A percentile compares a stretch with the other conserved stretches of the same genome.
Evolutionary conservation across 176 grass and related monocot genomes (phyloP).

Genomic region (Triticum urartu): DNA sequence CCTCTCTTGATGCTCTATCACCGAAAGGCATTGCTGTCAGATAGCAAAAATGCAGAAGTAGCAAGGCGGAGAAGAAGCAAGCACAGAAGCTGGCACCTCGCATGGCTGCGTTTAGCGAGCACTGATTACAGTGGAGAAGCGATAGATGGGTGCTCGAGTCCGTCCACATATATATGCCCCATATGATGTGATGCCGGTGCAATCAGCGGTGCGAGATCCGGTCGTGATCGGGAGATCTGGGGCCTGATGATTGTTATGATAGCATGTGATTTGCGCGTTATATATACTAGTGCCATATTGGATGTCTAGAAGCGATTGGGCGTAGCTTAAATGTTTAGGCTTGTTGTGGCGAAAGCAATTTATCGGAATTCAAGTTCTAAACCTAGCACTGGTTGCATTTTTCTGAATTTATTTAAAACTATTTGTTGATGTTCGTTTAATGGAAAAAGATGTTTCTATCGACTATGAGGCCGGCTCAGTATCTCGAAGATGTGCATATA

Average conservation of each 20-base stretch:
- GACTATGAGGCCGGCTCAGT: too few relatives aligned
- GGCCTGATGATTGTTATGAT: neutral
- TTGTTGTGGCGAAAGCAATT: too few relatives aligned
- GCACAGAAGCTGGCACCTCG: slow-evolving; percentile 9
- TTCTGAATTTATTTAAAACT: too few relatives aligned
- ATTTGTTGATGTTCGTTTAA: too few relatives aligned
- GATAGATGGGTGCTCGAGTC: neutral
- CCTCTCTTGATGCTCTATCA: neutral
- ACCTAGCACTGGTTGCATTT: too few relatives aligned
- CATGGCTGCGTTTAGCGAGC: slow-evolving; percentile 16
- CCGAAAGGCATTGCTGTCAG: neutral
- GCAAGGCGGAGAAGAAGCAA: slow-evolving; percentile 25
- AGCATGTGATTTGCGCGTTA: neutral
- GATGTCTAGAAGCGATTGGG: too few relatives aligned
- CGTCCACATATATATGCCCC: slow-evolving; percentile 13
- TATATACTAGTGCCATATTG: neutral
- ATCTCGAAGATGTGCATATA: too few relatives aligned
- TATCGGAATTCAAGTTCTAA: too few relatives aligned
- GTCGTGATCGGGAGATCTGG: neutral
- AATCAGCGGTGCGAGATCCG: slow-evolving; percentile 26
- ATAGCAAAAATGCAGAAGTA: neutral
- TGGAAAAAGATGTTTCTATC: too few relatives aligned
- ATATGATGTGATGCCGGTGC: neutral
- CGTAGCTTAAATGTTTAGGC: too few relatives aligned
- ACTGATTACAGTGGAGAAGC: neutral